These are phyloP conservation scores for Solanum raphanifolium DNA, from an alignment of 257 asterid genomes.

Conservation along the genomic window DNA sequence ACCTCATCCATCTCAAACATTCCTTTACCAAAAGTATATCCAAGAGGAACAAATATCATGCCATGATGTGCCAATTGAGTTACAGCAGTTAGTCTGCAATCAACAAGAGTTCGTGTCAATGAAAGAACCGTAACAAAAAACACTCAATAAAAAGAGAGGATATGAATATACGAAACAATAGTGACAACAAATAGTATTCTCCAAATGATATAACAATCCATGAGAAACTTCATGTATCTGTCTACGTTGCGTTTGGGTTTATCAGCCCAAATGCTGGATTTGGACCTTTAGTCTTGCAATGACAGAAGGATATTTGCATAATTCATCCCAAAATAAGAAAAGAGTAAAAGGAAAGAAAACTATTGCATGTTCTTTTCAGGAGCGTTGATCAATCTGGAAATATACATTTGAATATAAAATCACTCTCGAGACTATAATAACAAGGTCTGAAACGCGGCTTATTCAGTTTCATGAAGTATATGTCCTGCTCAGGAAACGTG, in stretches of 20 bases:
- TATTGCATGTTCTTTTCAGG: neutral
- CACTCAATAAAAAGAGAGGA: neutral
- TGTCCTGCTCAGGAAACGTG: neutral
- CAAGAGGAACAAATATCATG: slow-evolving; percentile 75
- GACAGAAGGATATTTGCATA: neutral
- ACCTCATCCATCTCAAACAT: slow-evolving; percentile 83
- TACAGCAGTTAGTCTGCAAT: slow-evolving; percentile 63
- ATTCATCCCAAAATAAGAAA: neutral
- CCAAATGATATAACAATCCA: neutral
- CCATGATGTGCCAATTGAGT: slow-evolving; percentile 91
- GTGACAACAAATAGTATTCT: neutral
- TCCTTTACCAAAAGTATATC: slow-evolving; percentile 67
- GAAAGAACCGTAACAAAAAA: neutral
- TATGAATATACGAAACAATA: neutral
- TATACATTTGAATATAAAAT: neutral
- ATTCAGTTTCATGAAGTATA: neutral
- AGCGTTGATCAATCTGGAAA: neutral
- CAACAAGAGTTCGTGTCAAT: neutral
- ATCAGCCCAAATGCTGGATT: neutral
- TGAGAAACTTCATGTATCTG: neutral
- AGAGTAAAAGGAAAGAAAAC: neutral
- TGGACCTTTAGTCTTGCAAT: neutral
- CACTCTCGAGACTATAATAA: neutral
- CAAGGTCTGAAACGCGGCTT: neutral
- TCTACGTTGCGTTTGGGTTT: neutral